Conservation (phyloP, 805 yeast genomes). For the Hagleromyces aurorensis region DNA sequence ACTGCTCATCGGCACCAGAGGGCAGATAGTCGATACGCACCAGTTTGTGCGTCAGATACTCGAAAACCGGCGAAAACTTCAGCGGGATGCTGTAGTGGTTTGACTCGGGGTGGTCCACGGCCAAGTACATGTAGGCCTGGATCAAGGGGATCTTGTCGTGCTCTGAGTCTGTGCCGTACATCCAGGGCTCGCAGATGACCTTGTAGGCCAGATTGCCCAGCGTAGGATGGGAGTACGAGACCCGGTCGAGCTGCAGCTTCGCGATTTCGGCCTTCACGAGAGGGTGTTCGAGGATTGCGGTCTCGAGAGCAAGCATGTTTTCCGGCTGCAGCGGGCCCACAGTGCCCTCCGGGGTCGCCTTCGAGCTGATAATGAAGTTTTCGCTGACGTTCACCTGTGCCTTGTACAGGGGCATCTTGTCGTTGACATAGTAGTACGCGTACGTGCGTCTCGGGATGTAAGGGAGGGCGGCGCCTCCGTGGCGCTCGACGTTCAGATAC, state of each 20-base stretch:
- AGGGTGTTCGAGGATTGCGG: conserved; percentile 45
- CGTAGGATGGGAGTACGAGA: conserved; percentile 20
- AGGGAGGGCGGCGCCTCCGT: conserved; percentile 43
- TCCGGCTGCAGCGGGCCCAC: conserved; percentile 69
- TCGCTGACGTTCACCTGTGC: conserved; percentile 60
- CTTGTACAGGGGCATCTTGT: conserved; percentile 49
- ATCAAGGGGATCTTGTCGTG: conserved; percentile 46
- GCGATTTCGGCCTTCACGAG: conserved; percentile 53
- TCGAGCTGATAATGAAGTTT: conserved; percentile 53
- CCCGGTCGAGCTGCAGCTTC: conserved; percentile 55
- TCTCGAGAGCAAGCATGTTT: conserved; percentile 50
- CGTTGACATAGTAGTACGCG: conserved; percentile 56
- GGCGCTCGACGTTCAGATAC: conserved; percentile 59
- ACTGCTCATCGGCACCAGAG: conserved; percentile 57
- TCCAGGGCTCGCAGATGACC: conserved; percentile 74
- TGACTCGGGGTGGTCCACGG: conserved; percentile 58
- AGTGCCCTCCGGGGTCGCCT: conserved; percentile 48
- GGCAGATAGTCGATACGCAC: conserved; percentile 70
- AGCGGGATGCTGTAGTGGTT: conserved; percentile 72
- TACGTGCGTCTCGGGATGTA: conserved; percentile 61
- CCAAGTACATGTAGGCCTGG: conserved; percentile 71
- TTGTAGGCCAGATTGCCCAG: conserved; percentile 17
- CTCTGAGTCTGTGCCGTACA: conserved; percentile 70
- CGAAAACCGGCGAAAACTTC: conserved; percentile 67
- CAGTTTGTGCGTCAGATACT: conserved; percentile 49